phyloP scores from a whole-genome alignment of 1,284 basidiomycete genomes.

The Grifola frondosa region DNA sequence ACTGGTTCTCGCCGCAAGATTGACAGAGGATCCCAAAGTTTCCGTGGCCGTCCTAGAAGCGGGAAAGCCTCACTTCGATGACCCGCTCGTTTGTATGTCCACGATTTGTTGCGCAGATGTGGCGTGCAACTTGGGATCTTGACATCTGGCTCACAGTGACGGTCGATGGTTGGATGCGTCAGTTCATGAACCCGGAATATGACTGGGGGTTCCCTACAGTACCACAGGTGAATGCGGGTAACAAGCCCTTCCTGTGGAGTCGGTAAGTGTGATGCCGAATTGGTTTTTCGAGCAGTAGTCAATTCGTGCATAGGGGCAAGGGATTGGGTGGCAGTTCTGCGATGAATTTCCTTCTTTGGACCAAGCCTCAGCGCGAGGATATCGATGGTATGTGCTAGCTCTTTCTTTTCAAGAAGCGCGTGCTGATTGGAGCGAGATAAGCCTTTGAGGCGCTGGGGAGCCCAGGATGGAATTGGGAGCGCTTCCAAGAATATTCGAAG shows the following conservation, averaged over 20 bases:
- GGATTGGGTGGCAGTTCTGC: constrained; percentile 19
- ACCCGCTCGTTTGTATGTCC: constrained; percentile 14
- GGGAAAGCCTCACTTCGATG: constrained; percentile 16
- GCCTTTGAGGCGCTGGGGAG: constrained; percentile 27
- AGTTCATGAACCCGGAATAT: constrained; percentile 15
- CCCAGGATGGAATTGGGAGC: constrained; percentile 30
- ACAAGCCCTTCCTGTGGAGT: constrained; percentile 1
- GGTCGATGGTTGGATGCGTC: constrained; percentile 12
- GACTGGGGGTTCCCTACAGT: constrained; percentile 16
- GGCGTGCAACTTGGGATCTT: background rate
- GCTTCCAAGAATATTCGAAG: constrained; percentile 20
- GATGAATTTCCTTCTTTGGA: constrained; percentile 17
- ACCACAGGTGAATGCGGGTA: constrained; percentile 8
- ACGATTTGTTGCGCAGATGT: background rate
- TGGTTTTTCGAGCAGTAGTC: background rate
- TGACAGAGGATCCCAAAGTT: constrained; percentile 13
- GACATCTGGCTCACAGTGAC: constrained; percentile 1
- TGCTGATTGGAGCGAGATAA: background rate
- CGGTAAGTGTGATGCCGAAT: constrained; percentile 2
- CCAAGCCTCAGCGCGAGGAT: constrained; percentile 13
- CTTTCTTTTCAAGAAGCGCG: background rate
- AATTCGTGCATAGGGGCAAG: constrained; percentile 11
- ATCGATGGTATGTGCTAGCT: constrained; percentile 10
- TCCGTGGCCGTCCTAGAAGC: constrained; percentile 20
- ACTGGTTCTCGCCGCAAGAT: constrained; percentile 8